These are phyloP conservation scores for Leptosphaerulina australis DNA, from an alignment of 2,329 filamentous ascomycete genomes.

Conservation along the genomic window DNA sequence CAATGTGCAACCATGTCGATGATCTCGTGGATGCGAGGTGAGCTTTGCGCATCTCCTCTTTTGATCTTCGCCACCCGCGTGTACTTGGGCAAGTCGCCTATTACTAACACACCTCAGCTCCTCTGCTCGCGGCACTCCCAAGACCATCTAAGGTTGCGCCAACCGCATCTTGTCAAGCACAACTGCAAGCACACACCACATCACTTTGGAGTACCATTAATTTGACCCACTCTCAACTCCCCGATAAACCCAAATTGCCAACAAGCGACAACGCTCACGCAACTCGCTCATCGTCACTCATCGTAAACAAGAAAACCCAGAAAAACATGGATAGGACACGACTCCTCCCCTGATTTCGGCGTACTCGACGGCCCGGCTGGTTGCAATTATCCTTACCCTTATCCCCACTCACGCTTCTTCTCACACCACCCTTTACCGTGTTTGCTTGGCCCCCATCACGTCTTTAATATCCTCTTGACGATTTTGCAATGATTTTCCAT, in stretches of 20 bases:
- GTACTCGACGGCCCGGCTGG: slow-evolving; percentile 31
- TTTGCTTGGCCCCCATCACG: slow-evolving; percentile 39
- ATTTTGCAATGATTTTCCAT: slow-evolving; percentile 21
- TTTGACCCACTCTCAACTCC: slow-evolving; percentile 24
- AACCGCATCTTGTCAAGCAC: slow-evolving; percentile 16
- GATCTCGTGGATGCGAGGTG: slow-evolving; percentile 84
- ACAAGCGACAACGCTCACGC: slow-evolving; percentile 24
- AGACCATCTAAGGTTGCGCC: slow-evolving; percentile 34
- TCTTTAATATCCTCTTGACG: slow-evolving; percentile 20
- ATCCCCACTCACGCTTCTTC: slow-evolving; percentile 22
- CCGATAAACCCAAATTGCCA: slow-evolving; percentile 24
- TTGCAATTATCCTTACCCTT: slow-evolving; percentile 30
- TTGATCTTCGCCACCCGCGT: too few species aligned
- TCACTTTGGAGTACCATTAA: slow-evolving; percentile 23
- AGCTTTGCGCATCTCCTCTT: slow-evolving; percentile 34
- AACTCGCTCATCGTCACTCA: slow-evolving; percentile 31
- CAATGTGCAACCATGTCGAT: slow-evolving; percentile 97
- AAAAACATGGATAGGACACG: slow-evolving; percentile 44
- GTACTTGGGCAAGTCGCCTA: slow-evolving; percentile 17
- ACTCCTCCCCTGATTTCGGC: slow-evolving; percentile 37
- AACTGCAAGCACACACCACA: slow-evolving; percentile 25
- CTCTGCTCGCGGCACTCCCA: slow-evolving; percentile 33
- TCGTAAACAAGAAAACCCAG: slow-evolving; percentile 35
- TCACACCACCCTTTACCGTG: slow-evolving; percentile 22
- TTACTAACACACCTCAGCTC: slow-evolving; percentile 25